Percentiles rank a stretch among this genome's conserved stretches.
These are phyloP conservation scores for Pholiota adiposa DNA, from an alignment of 1,284 basidiomycete genomes.

Conservation along the genomic window DNA sequence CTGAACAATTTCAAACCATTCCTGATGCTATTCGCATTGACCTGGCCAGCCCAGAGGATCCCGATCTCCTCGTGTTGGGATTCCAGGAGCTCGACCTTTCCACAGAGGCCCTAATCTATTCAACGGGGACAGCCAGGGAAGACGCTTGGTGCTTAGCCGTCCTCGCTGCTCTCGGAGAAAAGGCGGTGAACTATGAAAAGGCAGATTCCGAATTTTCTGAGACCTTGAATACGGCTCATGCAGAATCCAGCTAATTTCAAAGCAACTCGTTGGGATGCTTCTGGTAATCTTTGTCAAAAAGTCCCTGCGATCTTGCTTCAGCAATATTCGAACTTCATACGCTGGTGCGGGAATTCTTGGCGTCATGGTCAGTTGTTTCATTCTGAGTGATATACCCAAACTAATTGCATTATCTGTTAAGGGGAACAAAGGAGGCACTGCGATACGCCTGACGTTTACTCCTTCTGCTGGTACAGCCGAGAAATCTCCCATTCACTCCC, in stretches of 20 bases:
- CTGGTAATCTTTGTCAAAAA: constrained; percentile 68
- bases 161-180: constrained; percentile 72
- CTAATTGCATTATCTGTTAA: constrained; percentile 29
- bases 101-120: constrained; percentile 72
- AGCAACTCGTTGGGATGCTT: constrained; percentile 80
- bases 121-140: constrained; percentile 61
- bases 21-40: constrained; percentile 24
- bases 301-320: constrained; percentile 51
- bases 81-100: constrained; percentile 82
- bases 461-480: constrained; percentile 34
- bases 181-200: constrained; percentile 64
- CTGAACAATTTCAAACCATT: background rate
- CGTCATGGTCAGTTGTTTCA: constrained; percentile 58
- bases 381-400: background rate
- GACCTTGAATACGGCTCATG: background rate
- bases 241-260: constrained; percentile 59
- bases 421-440: constrained; percentile 80
- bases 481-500: constrained; percentile 15
- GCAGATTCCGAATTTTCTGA: constrained; percentile 26
- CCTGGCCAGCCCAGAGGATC: constrained; percentile 39
- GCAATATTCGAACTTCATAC: constrained; percentile 50
- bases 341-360: constrained; percentile 75
- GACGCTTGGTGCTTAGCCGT: constrained; percentile 70
- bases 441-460: constrained; percentile 59
- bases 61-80: constrained; percentile 70